A percentile compares a stretch with the other conserved stretches of the same genome.
Evolutionary conservation across 169 alveolate species (phyloP).

Genomic region (Cryptosporidium baileyi): DNA sequence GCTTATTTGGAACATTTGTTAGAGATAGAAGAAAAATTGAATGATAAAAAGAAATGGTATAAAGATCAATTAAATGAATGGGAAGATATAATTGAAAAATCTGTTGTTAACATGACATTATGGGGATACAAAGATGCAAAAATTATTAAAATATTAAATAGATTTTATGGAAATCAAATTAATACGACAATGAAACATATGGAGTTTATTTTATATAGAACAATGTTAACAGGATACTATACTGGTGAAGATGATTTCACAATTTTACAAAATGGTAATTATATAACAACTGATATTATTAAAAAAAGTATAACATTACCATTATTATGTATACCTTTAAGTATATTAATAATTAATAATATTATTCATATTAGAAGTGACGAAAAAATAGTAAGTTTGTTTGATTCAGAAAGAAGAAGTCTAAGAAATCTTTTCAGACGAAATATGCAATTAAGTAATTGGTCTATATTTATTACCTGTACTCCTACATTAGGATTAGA

Average conservation of each 20-base stretch:
- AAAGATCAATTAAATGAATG: conserved; percentile 14
- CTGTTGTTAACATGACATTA: conserved; percentile 4
- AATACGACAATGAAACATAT: conserved; percentile 2
- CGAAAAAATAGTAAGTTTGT: background rate
- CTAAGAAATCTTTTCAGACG: background rate
- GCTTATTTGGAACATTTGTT: conserved; percentile 32
- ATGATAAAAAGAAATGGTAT: conserved; percentile 1
- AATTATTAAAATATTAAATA: background rate
- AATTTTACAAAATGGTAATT: background rate
- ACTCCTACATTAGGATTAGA: conserved; percentile 46
- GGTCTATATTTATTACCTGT: conserved; percentile 5
- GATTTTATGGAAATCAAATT: background rate
- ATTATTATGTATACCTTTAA: background rate
- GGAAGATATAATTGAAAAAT: conserved; percentile 31
- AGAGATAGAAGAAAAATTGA: conserved; percentile 20
- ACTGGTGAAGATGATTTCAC: conserved; percentile 3
- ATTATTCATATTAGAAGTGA: conserved; percentile 2
- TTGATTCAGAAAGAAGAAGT: conserved; percentile 3
- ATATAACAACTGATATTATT: conserved; percentile 12
- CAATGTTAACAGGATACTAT: background rate
- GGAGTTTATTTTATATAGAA: background rate
- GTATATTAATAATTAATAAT: background rate
- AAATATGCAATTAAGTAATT: background rate
- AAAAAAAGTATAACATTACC: conserved; percentile 38
- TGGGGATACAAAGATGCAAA: conserved; percentile 21